A percentile compares a stretch with the other conserved stretches of the same genome.
phyloP scores from a whole-genome alignment of 495 filamentous ascomycete genomes.

The Chaetomium fimeti region DNA sequence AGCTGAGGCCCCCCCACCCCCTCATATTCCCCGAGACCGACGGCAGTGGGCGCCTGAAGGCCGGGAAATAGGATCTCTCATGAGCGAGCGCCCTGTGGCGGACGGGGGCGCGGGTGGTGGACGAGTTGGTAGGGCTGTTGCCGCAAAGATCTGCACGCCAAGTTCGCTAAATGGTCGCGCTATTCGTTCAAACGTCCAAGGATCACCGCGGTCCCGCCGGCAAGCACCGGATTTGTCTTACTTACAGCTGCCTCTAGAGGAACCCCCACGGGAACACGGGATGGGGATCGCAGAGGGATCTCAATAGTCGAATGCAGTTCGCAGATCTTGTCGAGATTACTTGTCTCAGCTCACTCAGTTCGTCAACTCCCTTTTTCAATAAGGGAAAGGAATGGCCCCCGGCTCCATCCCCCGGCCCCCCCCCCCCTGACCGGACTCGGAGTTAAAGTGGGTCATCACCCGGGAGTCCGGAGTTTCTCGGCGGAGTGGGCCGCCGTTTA shows the following conservation, averaged over 20 bases:
- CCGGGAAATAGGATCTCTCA: no score
- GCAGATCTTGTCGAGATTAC: neutral
- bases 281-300: neutral
- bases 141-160: slow-evolving; percentile 1
- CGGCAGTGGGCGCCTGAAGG: no score
- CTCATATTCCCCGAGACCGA: no score
- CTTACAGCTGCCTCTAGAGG: neutral
- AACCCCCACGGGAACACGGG: slow-evolving; percentile 4
- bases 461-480: slow-evolving; percentile 24
- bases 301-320: slow-evolving; percentile 1
- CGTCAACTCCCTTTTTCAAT: neutral
- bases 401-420: neutral
- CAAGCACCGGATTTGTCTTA: neutral
- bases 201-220: neutral
- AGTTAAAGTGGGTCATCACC: slow-evolving; percentile 18
- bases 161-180: neutral
- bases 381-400: neutral
- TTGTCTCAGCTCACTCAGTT: neutral
- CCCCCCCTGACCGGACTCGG: slow-evolving; percentile 1
- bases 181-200: slow-evolving; percentile 3
- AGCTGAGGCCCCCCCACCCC: no score
- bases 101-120: neutral
- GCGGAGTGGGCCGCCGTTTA: slow-evolving; percentile 7
- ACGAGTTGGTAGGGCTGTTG: neutral
- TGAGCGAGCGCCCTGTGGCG: neutral